A percentile compares a stretch with the other conserved stretches of the same genome.
phyloP scores from a whole-genome alignment of 2,329 filamentous ascomycete species.

The Fusarium sp. region DNA sequence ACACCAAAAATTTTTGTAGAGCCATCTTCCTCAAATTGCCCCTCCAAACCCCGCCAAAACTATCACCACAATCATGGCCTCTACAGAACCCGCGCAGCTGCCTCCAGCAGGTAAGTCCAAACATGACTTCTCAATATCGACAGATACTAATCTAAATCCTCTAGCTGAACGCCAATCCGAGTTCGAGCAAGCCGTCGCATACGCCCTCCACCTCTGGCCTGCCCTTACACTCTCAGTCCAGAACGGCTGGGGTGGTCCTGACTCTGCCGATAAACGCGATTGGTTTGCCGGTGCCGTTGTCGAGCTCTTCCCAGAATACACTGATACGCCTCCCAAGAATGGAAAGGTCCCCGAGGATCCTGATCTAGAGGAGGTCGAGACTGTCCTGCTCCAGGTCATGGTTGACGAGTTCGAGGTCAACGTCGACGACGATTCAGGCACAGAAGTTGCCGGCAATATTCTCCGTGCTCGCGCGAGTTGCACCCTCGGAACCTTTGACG shows the following conservation, averaged over 20 bases:
- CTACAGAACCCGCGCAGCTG: conserved; percentile 48
- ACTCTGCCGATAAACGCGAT: conserved; percentile 88
- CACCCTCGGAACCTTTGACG: conserved; percentile 73
- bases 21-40: conserved; percentile 41
- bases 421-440: conserved; percentile 88
- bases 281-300: conserved; percentile 93
- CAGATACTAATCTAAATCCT: conserved; percentile 14
- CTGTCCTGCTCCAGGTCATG: conserved; percentile 89
- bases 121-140: not conserved
- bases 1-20: conserved; percentile 49
- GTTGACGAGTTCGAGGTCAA: conserved; percentile 95
- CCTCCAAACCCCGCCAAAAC: conserved; percentile 50
- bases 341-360: conserved; percentile 61
- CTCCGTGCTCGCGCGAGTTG: conserved; percentile 75
- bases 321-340: conserved; percentile 50
- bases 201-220: conserved; percentile 88
- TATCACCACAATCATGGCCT: conserved; percentile 48
- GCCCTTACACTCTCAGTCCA: conserved; percentile 88
- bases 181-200: conserved; percentile 89
- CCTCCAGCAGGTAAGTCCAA: conserved; percentile 49
- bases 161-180: conserved; percentile 69
- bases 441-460: conserved; percentile 79
- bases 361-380: conserved; percentile 84
- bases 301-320: conserved; percentile 81
- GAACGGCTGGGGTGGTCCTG: conserved; percentile 88